Evolutionary conservation across 139 green algal genomes (phyloP), one percentile per base, ranked within the genome.

Genomic region (Desmodesmus armatus): DNA sequence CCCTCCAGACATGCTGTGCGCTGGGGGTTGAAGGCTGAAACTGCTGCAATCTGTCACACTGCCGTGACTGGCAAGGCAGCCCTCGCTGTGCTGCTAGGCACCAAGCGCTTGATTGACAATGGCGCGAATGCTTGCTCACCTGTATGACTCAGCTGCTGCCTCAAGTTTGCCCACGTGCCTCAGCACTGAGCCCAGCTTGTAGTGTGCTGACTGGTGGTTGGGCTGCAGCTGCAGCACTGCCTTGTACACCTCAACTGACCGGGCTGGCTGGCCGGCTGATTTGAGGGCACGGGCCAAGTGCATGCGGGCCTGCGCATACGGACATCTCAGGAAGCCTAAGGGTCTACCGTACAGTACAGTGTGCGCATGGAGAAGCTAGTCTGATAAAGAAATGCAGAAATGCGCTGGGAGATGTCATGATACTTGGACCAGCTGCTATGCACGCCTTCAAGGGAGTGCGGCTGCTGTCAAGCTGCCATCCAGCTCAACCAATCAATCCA

Each of bases 241-340:
- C 25, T 49, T 66, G 81, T 89, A 93, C 37, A 90, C 87, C 67
- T 93, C 89, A 2, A 85, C 87, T 17, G 89, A 87, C 1, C 85
- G 77, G 17, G 75, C 69, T 3, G 78, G 62, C 0, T 85, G 76
- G 37, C 67, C 78, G 35, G 55, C 49, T 53, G 86, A 82, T 41
- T 69, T 78, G 41, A 93, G 82, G 35, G 85, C 81, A 37, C 80
- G 39, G 0, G 71, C 89, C 43, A 93, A 66, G 37, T 85, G 72
- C 83, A 89, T 85, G 9, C 87, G 85, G 1, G 83, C 81, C 89
- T 92, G 53, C n/a, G n/a, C n/a, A n/a, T n/a, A n/a, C n/a, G n/a
- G n/a, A n/a, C n/a, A n/a, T n/a, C n/a, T n/a, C n/a, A n/a, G n/a
- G n/a, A n/a, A n/a, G n/a, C n/a, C n/a, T n/a, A n/a, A n/a, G n/a